phyloP scores from a whole-genome alignment of 225 moss, liverwort and hornwort species.

The Pseudoscleropodium purum region DNA sequence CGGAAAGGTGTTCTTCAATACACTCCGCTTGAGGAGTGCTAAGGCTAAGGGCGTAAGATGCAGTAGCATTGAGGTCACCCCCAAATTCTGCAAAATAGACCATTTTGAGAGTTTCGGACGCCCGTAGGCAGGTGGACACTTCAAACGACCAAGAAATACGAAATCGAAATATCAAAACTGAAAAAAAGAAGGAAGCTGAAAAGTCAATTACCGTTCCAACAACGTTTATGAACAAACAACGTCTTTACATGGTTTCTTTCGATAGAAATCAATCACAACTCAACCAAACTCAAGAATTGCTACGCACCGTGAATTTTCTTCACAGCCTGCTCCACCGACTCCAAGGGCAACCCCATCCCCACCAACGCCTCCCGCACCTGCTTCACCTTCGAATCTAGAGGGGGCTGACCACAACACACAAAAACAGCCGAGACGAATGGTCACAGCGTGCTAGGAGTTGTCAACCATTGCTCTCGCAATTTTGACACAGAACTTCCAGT shows the following conservation, averaged over 20 bases:
- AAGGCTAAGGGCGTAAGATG: constrained; percentile 15
- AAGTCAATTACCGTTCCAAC: neutral
- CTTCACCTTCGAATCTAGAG: constrained; percentile 5
- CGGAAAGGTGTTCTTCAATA: constrained; percentile 42
- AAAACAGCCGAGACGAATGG: neutral
- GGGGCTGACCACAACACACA: neutral
- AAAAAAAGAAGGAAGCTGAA: neutral
- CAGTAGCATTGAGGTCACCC: constrained; percentile 25
- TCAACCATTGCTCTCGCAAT: neutral
- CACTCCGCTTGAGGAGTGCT: constrained; percentile 41
- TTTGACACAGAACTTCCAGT: too few relatives aligned
- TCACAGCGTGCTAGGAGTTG: neutral
- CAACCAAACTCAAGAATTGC: neutral
- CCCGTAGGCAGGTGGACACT: neutral
- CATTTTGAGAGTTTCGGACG: neutral
- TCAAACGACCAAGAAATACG: neutral
- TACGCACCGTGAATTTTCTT: constrained; percentile 14
- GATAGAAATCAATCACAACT: neutral
- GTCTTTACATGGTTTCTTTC: neutral
- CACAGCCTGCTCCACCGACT: constrained; percentile 29
- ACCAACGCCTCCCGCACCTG: constrained; percentile 10
- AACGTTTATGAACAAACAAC: neutral
- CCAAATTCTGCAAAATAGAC: constrained; percentile 11
- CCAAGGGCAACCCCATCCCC: constrained; percentile 20
- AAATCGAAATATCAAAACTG: neutral